Conservation (phyloP, 495 filamentous ascomycete genomes). For the Acidiella bohemica region DNA sequence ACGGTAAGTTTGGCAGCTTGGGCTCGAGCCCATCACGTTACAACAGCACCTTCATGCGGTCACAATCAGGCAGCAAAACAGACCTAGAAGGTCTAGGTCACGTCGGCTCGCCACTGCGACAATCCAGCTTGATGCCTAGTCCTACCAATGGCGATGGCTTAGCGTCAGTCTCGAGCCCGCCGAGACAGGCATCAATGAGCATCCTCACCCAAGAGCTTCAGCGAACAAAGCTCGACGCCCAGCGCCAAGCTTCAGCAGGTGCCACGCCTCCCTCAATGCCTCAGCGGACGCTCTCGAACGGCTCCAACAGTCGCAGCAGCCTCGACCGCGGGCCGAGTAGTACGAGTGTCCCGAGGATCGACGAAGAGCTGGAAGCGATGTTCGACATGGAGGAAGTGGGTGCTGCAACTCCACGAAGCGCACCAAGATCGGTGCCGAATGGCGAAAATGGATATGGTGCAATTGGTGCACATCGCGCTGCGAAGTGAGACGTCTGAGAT, state of each 20-base stretch:
- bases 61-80: slow-evolving; percentile 30
- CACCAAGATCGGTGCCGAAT: slow-evolving; percentile 3
- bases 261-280: slow-evolving; percentile 7
- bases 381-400: slow-evolving; percentile 31
- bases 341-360: slow-evolving; percentile 25
- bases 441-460: slow-evolving; percentile 10
- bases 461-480: slow-evolving; percentile 12
- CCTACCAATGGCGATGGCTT: slow-evolving; percentile 43
- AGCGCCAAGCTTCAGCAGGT: slow-evolving; percentile 1
- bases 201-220: slow-evolving; percentile 36
- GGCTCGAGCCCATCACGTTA: slow-evolving; percentile 73
- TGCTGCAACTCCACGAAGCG: not conserved
- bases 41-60: slow-evolving; percentile 59
- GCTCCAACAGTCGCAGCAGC: slow-evolving; percentile 13
- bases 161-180: slow-evolving; percentile 47
- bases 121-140: too few species aligned
- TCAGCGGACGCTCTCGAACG: slow-evolving; percentile 8
- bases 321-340: slow-evolving; percentile 27
- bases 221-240: slow-evolving; percentile 28
- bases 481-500: not conserved
- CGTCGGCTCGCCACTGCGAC: slow-evolving; percentile 83
- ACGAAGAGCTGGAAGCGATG: slow-evolving; percentile 28
- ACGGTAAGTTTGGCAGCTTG: slow-evolving; percentile 62
- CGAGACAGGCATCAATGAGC: slow-evolving; percentile 39
- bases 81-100: slow-evolving; percentile 31